Conservation (phyloP, 345 rosid genomes). For the Bruguiera gymnorhiza region DNA sequence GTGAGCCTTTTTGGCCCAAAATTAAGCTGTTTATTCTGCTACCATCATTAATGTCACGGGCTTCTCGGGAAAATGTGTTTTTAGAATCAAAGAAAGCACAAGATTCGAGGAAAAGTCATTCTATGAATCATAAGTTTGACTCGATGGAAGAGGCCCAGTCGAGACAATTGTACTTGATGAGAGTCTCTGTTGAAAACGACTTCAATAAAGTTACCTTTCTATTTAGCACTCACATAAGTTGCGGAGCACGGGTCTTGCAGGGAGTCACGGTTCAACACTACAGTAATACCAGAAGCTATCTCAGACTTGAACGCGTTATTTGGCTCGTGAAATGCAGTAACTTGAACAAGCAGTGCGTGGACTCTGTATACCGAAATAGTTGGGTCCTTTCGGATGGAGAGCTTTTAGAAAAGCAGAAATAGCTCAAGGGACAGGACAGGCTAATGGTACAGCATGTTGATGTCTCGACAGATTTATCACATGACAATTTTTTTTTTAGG, state of each 20-base stretch:
- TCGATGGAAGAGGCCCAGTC: too few relatives aligned
- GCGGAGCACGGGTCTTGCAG: background rate
- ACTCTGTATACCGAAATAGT: slow-evolving; percentile 22
- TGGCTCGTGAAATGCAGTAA: slow-evolving; percentile 7
- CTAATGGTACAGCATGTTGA: slow-evolving; percentile 16
- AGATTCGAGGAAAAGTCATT: too few relatives aligned
- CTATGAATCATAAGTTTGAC: too few relatives aligned
- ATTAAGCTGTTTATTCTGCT: too few relatives aligned
- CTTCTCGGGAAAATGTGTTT: too few relatives aligned
- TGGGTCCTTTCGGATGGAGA: slow-evolving; percentile 24
- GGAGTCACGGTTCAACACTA: background rate
- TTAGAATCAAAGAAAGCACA: too few relatives aligned
- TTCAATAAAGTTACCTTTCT: too few relatives aligned
- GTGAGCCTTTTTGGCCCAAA: too few relatives aligned
- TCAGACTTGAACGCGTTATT: slow-evolving; percentile 3
- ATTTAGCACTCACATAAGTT: too few relatives aligned
- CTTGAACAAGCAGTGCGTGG: slow-evolving; percentile 12
- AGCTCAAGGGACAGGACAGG: slow-evolving; percentile 24
- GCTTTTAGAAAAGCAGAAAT: slow-evolving; percentile 26
- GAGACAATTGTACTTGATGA: too few relatives aligned
- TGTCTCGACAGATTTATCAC: slow-evolving; percentile 26
- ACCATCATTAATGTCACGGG: too few relatives aligned
- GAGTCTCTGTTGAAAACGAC: too few relatives aligned
- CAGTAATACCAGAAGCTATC: slow-evolving; percentile 1
- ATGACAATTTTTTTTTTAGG: background rate